Evolutionary conservation across 306 rosid genomes (phyloP).

Genomic region (Pterocarpus macrocarpus): DNA sequence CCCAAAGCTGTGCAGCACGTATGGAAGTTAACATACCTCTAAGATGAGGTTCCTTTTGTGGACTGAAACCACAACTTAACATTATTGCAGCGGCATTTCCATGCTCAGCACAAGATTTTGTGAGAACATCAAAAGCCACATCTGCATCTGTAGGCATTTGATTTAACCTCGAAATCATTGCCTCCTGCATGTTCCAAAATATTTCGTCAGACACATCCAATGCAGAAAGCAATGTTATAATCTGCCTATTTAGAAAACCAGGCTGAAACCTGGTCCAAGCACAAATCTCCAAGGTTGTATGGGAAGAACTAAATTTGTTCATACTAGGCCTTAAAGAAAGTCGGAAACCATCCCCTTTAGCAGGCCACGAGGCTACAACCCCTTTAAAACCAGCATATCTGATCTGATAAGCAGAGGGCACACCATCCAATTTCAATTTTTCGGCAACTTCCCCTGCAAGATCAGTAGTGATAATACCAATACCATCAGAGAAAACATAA

Average conservation of each 20-base stretch:
- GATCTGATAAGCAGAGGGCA: conserved; percentile 87
- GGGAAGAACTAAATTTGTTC: conserved; percentile 71
- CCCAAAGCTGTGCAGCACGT: conserved; percentile 88
- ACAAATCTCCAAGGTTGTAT: conserved; percentile 78
- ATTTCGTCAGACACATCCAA: conserved; percentile 68
- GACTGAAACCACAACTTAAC: conserved; percentile 93
- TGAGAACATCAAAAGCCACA: conserved; percentile 80
- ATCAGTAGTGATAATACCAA: conserved; percentile 83
- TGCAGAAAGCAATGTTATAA: conserved; percentile 76
- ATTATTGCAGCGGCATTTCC: conserved; percentile 89
- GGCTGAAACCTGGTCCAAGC: conserved; percentile 94
- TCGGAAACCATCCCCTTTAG: conserved; percentile 61
- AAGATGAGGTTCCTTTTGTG: conserved; percentile 86
- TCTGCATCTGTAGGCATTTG: conserved; percentile 69
- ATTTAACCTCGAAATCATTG: conserved; percentile 69
- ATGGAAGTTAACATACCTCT: conserved; percentile 80
- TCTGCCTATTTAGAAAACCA: conserved; percentile 88
- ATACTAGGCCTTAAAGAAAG: conserved; percentile 81
- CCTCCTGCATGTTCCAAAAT: conserved; percentile 86
- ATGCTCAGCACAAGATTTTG: conserved; percentile 81
- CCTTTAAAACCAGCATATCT: conserved; percentile 93
- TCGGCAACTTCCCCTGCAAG: conserved; percentile 82
- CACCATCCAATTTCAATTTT: conserved; percentile 69
- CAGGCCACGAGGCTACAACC: conserved; percentile 87
- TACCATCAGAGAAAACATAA: conserved; percentile 84